Evolutionary conservation across 108 stramenopile genomes (phyloP), one percentile per base, ranked within the genome.

Genomic region (Fragilaria crotonensis): DNA sequence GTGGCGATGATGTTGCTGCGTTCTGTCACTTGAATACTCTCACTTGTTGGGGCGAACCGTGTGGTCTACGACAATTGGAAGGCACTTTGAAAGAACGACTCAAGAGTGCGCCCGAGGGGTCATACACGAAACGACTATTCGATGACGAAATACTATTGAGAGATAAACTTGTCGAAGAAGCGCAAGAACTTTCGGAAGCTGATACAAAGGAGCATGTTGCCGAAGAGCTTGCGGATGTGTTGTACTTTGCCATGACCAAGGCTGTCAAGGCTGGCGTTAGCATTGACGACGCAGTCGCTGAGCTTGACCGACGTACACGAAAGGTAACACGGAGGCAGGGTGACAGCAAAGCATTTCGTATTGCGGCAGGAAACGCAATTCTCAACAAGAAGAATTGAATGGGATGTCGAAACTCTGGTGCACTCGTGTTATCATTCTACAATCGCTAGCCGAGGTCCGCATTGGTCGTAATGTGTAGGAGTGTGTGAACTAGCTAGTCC

Each of bases 111-210:
- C 92, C 94, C 0, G 83, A 72, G 36, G 98, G 98, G 33, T 94
- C 92, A 47, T 98, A 98, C 59, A 98, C 98, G 21, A 95, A 95
- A 68, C 79, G 95, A 26, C 75, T 98, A 22, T 97, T 98, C 69
- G 86, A 96, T 26, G 96, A 97, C 66, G 68, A 64, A 1, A 66
- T 59, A 29, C 64, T 98, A 53, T 71, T 98, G 52, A 80, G 94
- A 18, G 81, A 96, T 65, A 98, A 98, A 71, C 76, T 98, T 28
- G 87, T 98, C 4, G 98, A 98, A 73, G 98, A 98, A 84, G 94
- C 94, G n/a, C 96, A 97, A 71, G 98, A 98, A 68, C 63, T 98
- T 57, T 69, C 83, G 4, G 98, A 98, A 75, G 95, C 98, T 4
- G 71, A 75, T 21, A 73, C 64, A 7, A 63, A 66, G 48, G 62